Conservation (phyloP, 257 asterid genomes). For the Gentiana macrophylla region DNA sequence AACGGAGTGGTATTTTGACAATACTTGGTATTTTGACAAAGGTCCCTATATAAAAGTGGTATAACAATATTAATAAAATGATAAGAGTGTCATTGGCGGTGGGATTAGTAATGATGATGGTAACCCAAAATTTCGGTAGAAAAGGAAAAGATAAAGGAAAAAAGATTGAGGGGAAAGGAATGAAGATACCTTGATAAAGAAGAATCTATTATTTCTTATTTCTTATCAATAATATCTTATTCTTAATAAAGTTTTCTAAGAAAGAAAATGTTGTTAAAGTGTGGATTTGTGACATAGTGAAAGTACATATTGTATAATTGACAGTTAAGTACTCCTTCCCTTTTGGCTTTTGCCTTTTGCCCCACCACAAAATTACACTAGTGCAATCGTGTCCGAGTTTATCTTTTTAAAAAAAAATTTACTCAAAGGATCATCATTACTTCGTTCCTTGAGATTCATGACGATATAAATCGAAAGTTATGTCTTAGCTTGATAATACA, state of each 20-base stretch:
- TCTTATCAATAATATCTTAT: conserved; percentile 36
- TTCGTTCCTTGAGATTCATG: too few relatives aligned
- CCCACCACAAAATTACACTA: neutral
- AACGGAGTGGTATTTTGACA: too few relatives aligned
- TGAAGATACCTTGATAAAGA: conserved; percentile 15
- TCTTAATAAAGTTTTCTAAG: neutral
- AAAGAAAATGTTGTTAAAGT: too few relatives aligned
- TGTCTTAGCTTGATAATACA: too few relatives aligned
- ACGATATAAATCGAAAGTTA: too few relatives aligned
- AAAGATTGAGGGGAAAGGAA: conserved; percentile 13
- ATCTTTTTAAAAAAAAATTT: neutral
- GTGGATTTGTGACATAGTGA: conserved; percentile 16
- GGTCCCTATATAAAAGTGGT: neutral
- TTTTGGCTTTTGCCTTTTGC: neutral
- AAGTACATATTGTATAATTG: conserved; percentile 8
- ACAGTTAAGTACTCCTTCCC: neutral
- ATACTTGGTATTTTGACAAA: neutral
- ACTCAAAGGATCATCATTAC: too few relatives aligned
- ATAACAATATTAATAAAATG: conserved; percentile 2
- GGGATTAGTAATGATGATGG: conserved; percentile 4
- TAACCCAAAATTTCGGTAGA: conserved; percentile 24
- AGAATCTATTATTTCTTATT: conserved; percentile 21
- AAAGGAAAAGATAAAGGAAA: conserved; percentile 10
- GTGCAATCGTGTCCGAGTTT: neutral
- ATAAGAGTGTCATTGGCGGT: conserved; percentile 10